Conservation (phyloP, 257 asterid genomes). For the Nicotiana attenuata region DNA sequence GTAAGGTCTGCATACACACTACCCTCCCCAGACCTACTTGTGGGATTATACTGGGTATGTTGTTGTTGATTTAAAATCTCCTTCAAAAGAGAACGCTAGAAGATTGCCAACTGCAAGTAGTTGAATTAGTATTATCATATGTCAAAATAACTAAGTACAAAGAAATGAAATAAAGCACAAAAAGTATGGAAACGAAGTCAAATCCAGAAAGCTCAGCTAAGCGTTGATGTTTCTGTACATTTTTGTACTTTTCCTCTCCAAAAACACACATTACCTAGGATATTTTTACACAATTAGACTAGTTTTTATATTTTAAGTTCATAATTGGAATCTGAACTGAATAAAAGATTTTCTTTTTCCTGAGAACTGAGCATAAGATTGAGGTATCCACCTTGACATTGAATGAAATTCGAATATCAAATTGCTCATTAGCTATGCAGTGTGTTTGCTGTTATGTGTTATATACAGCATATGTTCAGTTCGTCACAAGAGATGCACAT, state of each 20-base stretch:
- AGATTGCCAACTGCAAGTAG: constrained; percentile 14
- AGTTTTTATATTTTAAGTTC: not conserved
- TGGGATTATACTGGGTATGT: no score
- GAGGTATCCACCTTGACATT: not conserved
- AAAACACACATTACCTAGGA: not conserved
- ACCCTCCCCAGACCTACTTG: no score
- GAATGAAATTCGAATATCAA: not conserved
- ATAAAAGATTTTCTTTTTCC: not conserved
- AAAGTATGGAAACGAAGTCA: not conserved
- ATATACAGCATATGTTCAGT: not conserved
- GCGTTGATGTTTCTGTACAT: not conserved
- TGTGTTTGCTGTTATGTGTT: not conserved
- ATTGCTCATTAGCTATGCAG: not conserved
- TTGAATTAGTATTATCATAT: not conserved
- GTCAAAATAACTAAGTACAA: not conserved
- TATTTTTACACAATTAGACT: not conserved
- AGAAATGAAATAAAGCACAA: not conserved
- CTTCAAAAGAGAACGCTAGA: not conserved
- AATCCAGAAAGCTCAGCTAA: not conserved
- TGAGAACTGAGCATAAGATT: not conserved
- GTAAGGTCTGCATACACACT: no score
- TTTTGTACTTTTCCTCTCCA: not conserved
- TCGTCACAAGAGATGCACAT: not conserved
- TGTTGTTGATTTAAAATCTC: not conserved
- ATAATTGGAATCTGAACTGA: not conserved